Evolutionary conservation across 2,329 filamentous ascomycete genomes (phyloP).

Genomic region (Diaporthe vaccinii): DNA sequence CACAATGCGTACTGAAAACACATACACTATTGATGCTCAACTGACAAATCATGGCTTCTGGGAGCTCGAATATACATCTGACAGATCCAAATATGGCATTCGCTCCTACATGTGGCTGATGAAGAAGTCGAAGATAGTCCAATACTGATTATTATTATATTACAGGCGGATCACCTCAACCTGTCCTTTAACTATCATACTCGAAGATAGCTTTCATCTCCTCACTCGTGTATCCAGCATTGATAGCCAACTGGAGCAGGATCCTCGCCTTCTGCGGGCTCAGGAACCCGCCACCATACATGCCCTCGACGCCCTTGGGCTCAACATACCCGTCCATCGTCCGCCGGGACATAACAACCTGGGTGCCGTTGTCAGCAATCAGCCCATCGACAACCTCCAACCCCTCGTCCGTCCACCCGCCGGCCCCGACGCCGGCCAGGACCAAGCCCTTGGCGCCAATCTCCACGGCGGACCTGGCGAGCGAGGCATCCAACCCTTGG

Average conservation of each 20-base stretch:
- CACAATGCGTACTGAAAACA: no score
- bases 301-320: conserved; percentile 44
- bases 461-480: conserved; percentile 62
- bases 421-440: conserved; percentile 68
- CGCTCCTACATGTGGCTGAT: no score
- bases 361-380: conserved; percentile 59
- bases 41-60: no score
- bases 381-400: conserved; percentile 57
- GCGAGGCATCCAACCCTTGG: conserved; percentile 62
- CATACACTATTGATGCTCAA: no score
- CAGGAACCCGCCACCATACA: conserved; percentile 63
- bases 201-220: conserved; percentile 35
- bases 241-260: conserved; percentile 59
- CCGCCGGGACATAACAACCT: conserved; percentile 65
- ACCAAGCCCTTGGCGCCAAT: conserved; percentile 68
- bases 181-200: conserved; percentile 9
- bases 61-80: no score
- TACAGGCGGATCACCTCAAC: background rate
- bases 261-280: conserved; percentile 70
- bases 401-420: conserved; percentile 59
- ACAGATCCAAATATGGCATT: background rate
- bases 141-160: background rate
- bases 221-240: conserved; percentile 44
- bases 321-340: conserved; percentile 67
- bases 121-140: background rate